Evolutionary conservation across 345 rosid genomes (phyloP), one percentile per base, ranked within the genome.

Genomic region (Syzygium aromaticum): DNA sequence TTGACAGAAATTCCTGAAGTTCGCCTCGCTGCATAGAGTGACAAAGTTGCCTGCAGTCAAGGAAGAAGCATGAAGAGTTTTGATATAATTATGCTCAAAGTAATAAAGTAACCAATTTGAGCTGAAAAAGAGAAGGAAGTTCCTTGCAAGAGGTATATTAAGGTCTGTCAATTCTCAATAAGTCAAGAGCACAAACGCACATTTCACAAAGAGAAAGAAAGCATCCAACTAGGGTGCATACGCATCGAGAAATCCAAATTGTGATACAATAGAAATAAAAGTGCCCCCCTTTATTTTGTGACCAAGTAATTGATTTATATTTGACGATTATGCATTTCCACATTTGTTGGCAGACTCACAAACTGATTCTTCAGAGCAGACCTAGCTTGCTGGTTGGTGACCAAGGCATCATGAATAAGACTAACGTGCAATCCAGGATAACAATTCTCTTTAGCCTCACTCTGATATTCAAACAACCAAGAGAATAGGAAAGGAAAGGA

Each of bases 1-100:
- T 97, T 97, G 56, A 97, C 92, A 90, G 92, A 93, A 91, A 97
- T 94, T 92, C 99, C 99, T 52, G 98, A 97, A 85, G 95, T 96
- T 89, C 90, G 87, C 52, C 92, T 87, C 7, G 97, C 97, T 14
- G 99, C 96, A 90, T 88, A 97, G 56, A 97, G 89, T 59, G 99
- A 98, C 87, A 97, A 90, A 84, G 94, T 89, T 93, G 98, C 98
- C 99, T 97, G 94, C 85, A 90, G 84, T 78, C 52, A 90, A 51
- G 38, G 63, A 87, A 84, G 73, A 67, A 38, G 43, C 46, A 86
- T 89, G 23, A 80, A 82, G 40, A 67, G 64, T 5, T 54, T 77
- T 85, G 51, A 85, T 23, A n/a, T 85, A 3, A 23, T 56, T 73
- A 73, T 33, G 80, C 57, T 30, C 51, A 28, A 85, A 52, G 59